Evolutionary conservation across 345 rosid species (phyloP).

Genomic region (Passiflora organensis): DNA sequence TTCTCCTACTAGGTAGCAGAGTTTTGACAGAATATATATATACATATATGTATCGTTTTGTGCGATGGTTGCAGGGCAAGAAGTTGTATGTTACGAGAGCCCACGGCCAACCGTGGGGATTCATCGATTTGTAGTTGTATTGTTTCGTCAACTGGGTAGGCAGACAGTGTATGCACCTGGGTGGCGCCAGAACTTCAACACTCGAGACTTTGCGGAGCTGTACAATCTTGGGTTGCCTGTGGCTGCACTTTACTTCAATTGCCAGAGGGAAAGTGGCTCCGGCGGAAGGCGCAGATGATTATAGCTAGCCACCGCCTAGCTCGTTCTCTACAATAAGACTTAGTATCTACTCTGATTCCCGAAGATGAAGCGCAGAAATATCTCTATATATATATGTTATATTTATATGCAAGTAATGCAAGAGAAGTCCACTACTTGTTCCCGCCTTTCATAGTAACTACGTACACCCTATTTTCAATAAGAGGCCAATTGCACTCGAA

Average conservation of each 20-base stretch:
- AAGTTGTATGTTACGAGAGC: conserved; percentile 60
- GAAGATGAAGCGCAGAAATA: too few species aligned
- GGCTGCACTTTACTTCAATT: conserved; percentile 63
- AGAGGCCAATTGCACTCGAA: too few species aligned
- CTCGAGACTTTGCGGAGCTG: conserved; percentile 70
- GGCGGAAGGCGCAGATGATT: conserved; percentile 38
- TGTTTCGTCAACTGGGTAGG: conserved; percentile 71
- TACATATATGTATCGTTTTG: neutral
- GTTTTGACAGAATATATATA: too few species aligned
- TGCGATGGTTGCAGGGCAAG: conserved; percentile 47
- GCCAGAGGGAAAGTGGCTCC: conserved; percentile 71
- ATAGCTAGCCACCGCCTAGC: too few species aligned
- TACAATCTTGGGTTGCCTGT: conserved; percentile 70
- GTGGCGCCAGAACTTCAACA: conserved; percentile 77
- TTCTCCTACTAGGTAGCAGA: neutral
- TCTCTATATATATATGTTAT: too few species aligned
- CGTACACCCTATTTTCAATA: too few species aligned
- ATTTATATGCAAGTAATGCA: too few species aligned
- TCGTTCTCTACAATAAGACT: too few species aligned
- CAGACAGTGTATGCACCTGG: conserved; percentile 77
- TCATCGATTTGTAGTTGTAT: conserved; percentile 52
- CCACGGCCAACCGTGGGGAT: conserved; percentile 71
- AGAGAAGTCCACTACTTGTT: too few species aligned
- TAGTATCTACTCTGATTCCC: too few species aligned
- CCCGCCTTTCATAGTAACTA: too few species aligned